These are phyloP conservation scores for Colletotrichum abscissum DNA, from an alignment of 2,329 filamentous ascomycete species.

Conservation along the genomic window DNA sequence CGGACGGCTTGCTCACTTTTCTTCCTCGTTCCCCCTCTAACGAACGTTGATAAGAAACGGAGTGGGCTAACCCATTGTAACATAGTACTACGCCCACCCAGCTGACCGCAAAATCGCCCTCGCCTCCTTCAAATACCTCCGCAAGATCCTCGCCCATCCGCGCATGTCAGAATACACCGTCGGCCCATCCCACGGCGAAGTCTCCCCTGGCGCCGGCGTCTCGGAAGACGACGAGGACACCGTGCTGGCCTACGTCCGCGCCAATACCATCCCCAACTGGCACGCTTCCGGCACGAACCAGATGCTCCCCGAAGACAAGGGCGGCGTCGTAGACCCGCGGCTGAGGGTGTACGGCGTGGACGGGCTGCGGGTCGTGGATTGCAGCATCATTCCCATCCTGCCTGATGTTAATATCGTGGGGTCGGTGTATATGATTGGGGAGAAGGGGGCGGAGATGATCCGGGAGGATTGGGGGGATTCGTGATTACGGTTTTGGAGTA, in stretches of 20 bases:
- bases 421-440: slow-evolving; percentile 41
- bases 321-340: slow-evolving; percentile 41
- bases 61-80: slow-evolving; percentile 32
- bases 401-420: slow-evolving; percentile 48
- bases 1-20: neutral
- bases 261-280: slow-evolving; percentile 43
- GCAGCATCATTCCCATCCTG: slow-evolving; percentile 57
- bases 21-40: neutral
- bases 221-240: slow-evolving; percentile 40
- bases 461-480: slow-evolving; percentile 40
- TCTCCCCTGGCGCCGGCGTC: slow-evolving; percentile 38
- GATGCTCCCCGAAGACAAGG: slow-evolving; percentile 53
- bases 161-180: slow-evolving; percentile 40
- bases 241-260: slow-evolving; percentile 42
- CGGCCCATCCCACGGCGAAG: slow-evolving; percentile 40
- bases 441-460: slow-evolving; percentile 46
- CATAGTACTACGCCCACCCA: slow-evolving; percentile 40
- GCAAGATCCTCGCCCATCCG: slow-evolving; percentile 42
- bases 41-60: slow-evolving; percentile 37
- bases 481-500: neutral
- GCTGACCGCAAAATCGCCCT: slow-evolving; percentile 46
- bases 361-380: slow-evolving; percentile 59
- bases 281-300: slow-evolving; percentile 62
- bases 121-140: slow-evolving; percentile 46
- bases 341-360: slow-evolving; percentile 66